Base-by-base conservation (phyloP, 2,329 filamentous ascomycete genomes). In the Ascocoryne sarcoides region DNA sequence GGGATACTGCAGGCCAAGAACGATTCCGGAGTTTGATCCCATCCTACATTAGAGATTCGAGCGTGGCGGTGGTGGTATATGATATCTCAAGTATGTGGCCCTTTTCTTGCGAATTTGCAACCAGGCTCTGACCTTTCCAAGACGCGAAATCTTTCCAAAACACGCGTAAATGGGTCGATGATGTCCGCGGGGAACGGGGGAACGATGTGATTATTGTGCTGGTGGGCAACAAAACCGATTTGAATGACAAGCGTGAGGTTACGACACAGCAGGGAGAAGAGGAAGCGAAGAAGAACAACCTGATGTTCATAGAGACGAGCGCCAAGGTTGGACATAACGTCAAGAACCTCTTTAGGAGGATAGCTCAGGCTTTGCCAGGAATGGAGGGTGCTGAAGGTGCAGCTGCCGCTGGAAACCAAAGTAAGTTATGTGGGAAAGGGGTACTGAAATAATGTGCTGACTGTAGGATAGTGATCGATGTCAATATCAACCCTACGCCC, bases 281-380 rank as follows among this genome's bases (percentile, higher is more conserved):
- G 56, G 92, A 98, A 68, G 90, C 90, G 32, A 95, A 94, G 76
- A 90, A 90, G 72, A 90, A 95, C 65, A 92, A 92, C 52, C 70
- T 95, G 53, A 95, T 98, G 85, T 98, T 98, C 60, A 92, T 98
- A 56, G 92, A 98, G 73, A 98, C 92, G 40, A 95, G 88, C 63
- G 92, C 92, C 40, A 98, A 98, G 73, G 74, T 95, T 10, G 89
- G 93, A 30, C 88, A 96, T 66, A 98, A 98, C 61, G 93, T 98
- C 54, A 98, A 98, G 74, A 85, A 83, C 53, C 71, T 98, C 43
- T 98, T 98, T 70, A 86, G 89, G 73, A 83, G 88, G 70, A 98
- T 98, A 76, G 92, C 93, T 30, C 92, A 98, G 66, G 92, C 93
- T 28, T 70, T 98, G 55, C 92, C 92, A 5, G 92, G 92, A 16